These are phyloP conservation scores for Diaporthe velutina DNA, from an alignment of 2,329 filamentous ascomycete species.

Conservation along the genomic window DNA sequence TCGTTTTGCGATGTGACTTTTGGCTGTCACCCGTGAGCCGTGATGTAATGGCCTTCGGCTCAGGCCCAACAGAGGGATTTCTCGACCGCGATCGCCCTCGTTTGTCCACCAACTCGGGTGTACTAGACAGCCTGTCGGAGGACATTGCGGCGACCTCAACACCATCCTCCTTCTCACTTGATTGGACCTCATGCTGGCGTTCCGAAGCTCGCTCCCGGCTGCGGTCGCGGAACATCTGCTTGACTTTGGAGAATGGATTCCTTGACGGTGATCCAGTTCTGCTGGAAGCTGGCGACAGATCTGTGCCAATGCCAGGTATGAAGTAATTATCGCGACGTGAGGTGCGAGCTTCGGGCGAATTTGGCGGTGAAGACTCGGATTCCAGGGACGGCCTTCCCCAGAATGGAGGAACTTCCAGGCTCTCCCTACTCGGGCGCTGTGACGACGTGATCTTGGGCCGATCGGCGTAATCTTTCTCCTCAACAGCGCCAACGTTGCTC, in stretches of 20 bases:
- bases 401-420: slow-evolving; percentile 62
- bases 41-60: slow-evolving; percentile 50
- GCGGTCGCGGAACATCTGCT: slow-evolving; percentile 68
- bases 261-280: slow-evolving; percentile 72
- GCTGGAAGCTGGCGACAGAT: slow-evolving; percentile 73
- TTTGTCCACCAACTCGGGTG: slow-evolving; percentile 44
- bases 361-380: slow-evolving; percentile 59
- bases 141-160: slow-evolving; percentile 5
- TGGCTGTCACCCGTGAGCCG: slow-evolving; percentile 59
- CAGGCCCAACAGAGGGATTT: slow-evolving; percentile 54
- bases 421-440: slow-evolving; percentile 53
- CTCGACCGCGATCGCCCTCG: slow-evolving; percentile 45
- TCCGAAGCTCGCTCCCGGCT: slow-evolving; percentile 59
- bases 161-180: slow-evolving; percentile 50
- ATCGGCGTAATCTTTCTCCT: slow-evolving; percentile 45
- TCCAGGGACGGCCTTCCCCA: slow-evolving; percentile 57
- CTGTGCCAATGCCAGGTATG: slow-evolving; percentile 71
- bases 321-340: slow-evolving; percentile 59
- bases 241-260: slow-evolving; percentile 69
- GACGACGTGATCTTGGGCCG: slow-evolving; percentile 46
- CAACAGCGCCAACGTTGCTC: slow-evolving; percentile 56
- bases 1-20: slow-evolving; percentile 62
- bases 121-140: slow-evolving; percentile 24
- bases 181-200: slow-evolving; percentile 42
- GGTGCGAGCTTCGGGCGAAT: slow-evolving; percentile 66